Base-by-base conservation (phyloP, 495 filamentous ascomycete species). In the Xylaria intraflava region DNA sequence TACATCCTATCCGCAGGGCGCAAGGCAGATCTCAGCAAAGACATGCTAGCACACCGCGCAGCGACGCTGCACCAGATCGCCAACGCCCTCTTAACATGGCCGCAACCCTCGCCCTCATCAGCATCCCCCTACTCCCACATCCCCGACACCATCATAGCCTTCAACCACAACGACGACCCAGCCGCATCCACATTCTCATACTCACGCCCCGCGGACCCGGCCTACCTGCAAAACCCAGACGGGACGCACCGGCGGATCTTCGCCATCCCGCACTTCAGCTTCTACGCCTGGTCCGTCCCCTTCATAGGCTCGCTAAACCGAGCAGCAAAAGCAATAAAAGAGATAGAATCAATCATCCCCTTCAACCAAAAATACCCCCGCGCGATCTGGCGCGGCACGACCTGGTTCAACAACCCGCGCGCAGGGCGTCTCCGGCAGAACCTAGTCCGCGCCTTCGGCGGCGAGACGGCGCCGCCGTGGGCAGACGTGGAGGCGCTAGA, bases 261-360 rank as follows among this genome's bases (percentile, higher is more conserved):
- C 82, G 61, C 88, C 3, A 86, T 91, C 70, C 88, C 88, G 0
- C 86, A 91, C 69, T 91, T 90, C 65, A 79, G 82, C 55, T 88
- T 84, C 72, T 91, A 84, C 84, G 72, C 82, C 1, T 89, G 85
- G 84, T 75, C 82, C 0, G 75, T 85, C 39, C 72, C 80, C 27
- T 72, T 78, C 51, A 74, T 87, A 38, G 79, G 79, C 4, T 77
- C 80, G 7, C 80, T 85, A 48, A 59, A 72, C 12, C 78, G 79
- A 53, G 78, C 83, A 2, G 60, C 67, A 0, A 19, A 42, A 2
- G 77, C 78, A 22, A 79, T 84, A 39, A 38, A 68, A 0, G 4
- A n/a, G 0, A 51, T 77, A 33, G 77, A 79, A 35, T 17, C 62
- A 31, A 31, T 56, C 46, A 53, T 61, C 14, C 16, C 55, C 19